Evolutionary conservation across 352 stramenopile species (phyloP), one percentile per base, ranked within the genome.

Genomic region (Detonula confervacea): DNA sequence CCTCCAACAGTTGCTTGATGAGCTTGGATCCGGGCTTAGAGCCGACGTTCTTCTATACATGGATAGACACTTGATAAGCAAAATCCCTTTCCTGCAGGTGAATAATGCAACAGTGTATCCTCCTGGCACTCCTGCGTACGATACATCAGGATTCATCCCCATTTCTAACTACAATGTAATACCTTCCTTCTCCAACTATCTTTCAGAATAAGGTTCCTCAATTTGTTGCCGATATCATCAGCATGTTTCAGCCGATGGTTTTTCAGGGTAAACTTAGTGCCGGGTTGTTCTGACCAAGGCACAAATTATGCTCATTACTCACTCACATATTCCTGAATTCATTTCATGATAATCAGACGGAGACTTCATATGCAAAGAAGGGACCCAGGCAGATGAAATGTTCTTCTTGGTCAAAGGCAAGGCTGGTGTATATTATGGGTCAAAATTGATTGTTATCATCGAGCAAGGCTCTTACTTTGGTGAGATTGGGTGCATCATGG

Each of bases 401-500:
- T 81, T 67, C 30, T 81, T 81, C 25, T 33, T 81, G 20, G 54
- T 63, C 7, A 72, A 76, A 55, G 73, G 73, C 12, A 65, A 66
- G 22, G 63, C 60, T 20, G 59, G 55, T 3, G 62, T 82, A 14
- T 82, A 73, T 24, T 82, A 78, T 47, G 65, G 74, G 0, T 9
- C 30, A 1, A 82, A 82, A 37, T n/a, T 71, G 29, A 33, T 73
- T 27, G 65, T 77, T 44, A 55, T 62, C 20, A 78, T 82, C 51
- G 59, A 72, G 2, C 57, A 77, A 66, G 74, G 74, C 5, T 65
- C 44, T 37, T 82, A 82, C 30, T 83, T 75, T 54, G 75, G 27
- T n/a, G 61, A 75, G 75, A n/a, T n/a, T n/a, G n/a, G n/a, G 0
- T 83, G 75, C 49, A 83, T 83, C 25, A 79, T 83, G 67, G 75